Conservation (phyloP, 2,329 filamentous ascomycete genomes). For the Aspergillus spinulosporus region DNA sequence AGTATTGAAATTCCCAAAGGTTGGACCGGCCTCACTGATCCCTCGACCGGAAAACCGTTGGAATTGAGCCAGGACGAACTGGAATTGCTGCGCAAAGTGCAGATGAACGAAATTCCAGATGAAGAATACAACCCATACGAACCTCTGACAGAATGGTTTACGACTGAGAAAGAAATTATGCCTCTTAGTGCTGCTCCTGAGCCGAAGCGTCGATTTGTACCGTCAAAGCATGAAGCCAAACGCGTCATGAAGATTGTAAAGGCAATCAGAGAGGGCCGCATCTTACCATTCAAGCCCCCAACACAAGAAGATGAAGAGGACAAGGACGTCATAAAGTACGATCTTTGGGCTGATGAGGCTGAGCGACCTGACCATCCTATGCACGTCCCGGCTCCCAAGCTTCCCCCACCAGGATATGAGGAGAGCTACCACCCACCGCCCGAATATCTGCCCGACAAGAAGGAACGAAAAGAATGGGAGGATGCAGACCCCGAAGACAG, state of each 20-base stretch:
- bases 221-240: conserved; percentile 96
- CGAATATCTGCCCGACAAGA: conserved; percentile 85
- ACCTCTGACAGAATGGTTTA: conserved; percentile 93
- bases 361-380: conserved; percentile 81
- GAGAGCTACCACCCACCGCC: conserved; percentile 94
- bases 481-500: conserved; percentile 84
- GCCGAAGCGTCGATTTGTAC: conserved; percentile 91
- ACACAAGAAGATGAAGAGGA: conserved; percentile 72
- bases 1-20: conserved; percentile 96
- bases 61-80: conserved; percentile 85
- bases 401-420: conserved; percentile 89
- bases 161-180: conserved; percentile 87
- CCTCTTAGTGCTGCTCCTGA: conserved; percentile 91
- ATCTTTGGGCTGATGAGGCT: conserved; percentile 93
- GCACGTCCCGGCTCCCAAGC: conserved; percentile 92
- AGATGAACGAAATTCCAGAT: conserved; percentile 82
- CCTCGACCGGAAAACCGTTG: conserved; percentile 87
- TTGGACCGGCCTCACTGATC: conserved; percentile 94
- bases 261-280: conserved; percentile 90
- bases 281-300: conserved; percentile 82
- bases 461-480: conserved; percentile 84
- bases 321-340: conserved; percentile 71
- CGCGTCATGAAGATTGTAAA: conserved; percentile 95
- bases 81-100: conserved; percentile 82
- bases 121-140: conserved; percentile 93